Percentiles rank a stretch among this genome's conserved stretches.
These are phyloP conservation scores for Eimeria maxima DNA, from an alignment of 169 alveolate species.

Conservation along the genomic window DNA sequence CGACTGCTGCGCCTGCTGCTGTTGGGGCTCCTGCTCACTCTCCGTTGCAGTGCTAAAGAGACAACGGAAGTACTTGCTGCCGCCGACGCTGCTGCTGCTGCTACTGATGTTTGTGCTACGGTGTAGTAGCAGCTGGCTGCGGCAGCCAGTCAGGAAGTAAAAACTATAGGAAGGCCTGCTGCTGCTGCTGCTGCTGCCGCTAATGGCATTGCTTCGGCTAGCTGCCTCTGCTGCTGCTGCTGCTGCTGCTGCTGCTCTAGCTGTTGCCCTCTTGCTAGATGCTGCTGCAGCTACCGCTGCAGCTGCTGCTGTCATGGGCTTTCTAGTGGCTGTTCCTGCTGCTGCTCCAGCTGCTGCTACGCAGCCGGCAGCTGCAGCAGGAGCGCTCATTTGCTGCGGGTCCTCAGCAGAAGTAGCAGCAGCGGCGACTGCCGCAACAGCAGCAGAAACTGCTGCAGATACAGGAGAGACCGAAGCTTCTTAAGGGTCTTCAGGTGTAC, in stretches of 20 bases:
- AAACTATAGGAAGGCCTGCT: not conserved
- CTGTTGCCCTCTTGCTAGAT: not conserved
- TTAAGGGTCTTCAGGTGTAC: not conserved
- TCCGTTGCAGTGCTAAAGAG: constrained; percentile 49
- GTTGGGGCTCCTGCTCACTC: not conserved
- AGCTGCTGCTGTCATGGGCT: not conserved
- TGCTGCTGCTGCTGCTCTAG: constrained; percentile 54
- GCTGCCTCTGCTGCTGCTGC: constrained; percentile 27
- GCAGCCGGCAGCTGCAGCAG: constrained; percentile 47
- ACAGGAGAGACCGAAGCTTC: not conserved
- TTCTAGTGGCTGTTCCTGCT: not conserved
- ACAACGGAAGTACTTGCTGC: not conserved
- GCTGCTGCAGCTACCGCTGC: constrained; percentile 55
- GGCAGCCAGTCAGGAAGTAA: not conserved
- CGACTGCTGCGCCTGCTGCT: not conserved
- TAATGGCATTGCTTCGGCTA: not conserved
- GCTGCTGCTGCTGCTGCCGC: constrained; percentile 23
- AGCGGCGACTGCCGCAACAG: constrained; percentile 25
- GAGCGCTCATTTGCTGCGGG: constrained; percentile 7
- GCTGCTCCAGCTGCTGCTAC: constrained; percentile 41
- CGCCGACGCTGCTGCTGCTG: constrained; percentile 49
- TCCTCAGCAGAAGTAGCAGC: not conserved
- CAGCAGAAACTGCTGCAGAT: not conserved
- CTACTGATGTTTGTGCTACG: not conserved
- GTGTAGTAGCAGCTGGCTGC: constrained; percentile 4